Conservation (phyloP, 345 rosid genomes). For the Eucalyptus erythrocorys region DNA sequence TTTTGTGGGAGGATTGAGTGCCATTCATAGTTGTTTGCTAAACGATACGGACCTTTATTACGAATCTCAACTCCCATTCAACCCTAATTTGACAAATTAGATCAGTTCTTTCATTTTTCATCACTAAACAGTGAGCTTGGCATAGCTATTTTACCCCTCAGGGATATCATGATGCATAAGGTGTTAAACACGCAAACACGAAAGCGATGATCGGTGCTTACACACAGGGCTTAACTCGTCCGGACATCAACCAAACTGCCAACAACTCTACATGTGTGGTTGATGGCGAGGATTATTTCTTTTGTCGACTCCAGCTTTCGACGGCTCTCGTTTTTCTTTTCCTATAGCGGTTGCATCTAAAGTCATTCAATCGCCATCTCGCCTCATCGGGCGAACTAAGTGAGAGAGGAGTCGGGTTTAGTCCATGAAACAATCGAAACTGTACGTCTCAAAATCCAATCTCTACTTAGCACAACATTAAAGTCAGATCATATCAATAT, state of each 20-base stretch:
- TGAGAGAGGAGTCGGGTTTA: neutral
- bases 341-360: neutral
- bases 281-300: neutral
- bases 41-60: neutral
- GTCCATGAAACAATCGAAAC: neutral
- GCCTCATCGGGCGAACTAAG: neutral
- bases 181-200: neutral
- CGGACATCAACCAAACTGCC: fast-evolving
- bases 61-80: neutral
- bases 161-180: neutral
- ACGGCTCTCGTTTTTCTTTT: neutral
- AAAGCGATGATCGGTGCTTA: fast-evolving
- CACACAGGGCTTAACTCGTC: fast-evolving
- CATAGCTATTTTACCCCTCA: neutral
- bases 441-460: neutral
- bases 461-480: neutral
- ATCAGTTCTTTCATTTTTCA: neutral
- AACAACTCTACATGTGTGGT: neutral
- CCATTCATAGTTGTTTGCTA: neutral
- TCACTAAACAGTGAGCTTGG: neutral
- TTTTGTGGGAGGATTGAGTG: neutral
- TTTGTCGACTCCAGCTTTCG: neutral
- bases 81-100: neutral
- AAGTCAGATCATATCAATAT: neutral
- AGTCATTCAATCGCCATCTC: neutral